phyloP scores from a whole-genome alignment of 164 flowering plant genomes.

The Dillenia suffruticosa region DNA sequence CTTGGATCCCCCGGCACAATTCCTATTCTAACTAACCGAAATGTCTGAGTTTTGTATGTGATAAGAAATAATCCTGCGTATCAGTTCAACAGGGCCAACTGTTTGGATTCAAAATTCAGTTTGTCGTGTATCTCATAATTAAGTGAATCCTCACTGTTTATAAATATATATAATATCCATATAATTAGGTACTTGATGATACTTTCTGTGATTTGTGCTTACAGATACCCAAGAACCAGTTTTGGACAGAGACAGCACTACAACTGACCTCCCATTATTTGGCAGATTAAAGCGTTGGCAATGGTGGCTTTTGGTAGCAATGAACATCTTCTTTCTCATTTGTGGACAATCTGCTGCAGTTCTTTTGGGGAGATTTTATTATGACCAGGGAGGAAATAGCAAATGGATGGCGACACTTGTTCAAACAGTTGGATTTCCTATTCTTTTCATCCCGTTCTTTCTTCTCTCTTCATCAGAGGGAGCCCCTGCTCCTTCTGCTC shows the following conservation, averaged over 20 bases:
- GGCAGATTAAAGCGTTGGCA: slow-evolving; percentile 8
- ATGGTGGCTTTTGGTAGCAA: slow-evolving; percentile 32
- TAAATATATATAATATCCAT: too few relatives aligned
- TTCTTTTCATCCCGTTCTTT: slow-evolving; percentile 23
- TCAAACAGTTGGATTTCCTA: slow-evolving; percentile 40
- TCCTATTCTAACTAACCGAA: too few relatives aligned
- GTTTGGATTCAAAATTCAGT: too few relatives aligned
- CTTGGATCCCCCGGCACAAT: too few relatives aligned
- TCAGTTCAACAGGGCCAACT: too few relatives aligned
- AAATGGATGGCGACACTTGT: slow-evolving; percentile 49
- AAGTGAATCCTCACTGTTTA: too few relatives aligned
- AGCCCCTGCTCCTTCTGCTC: slow-evolving; percentile 1
- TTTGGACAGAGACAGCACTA: neutral
- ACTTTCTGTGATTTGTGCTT: neutral
- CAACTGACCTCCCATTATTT: slow-evolving; percentile 1
- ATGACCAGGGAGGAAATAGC: slow-evolving; percentile 42
- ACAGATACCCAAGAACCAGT: slow-evolving; percentile 10
- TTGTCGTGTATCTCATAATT: too few relatives aligned
- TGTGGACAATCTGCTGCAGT: slow-evolving; percentile 36
- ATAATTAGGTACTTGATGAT: too few relatives aligned
- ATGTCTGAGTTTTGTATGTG: too few relatives aligned
- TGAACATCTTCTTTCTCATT: slow-evolving; percentile 25
- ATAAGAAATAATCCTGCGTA: too few relatives aligned
- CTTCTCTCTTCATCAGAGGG: slow-evolving; percentile 7
- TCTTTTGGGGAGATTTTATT: slow-evolving; percentile 39